Evolutionary conservation across 2,329 filamentous ascomycete species (phyloP), one percentile per base, ranked within the genome.

Genomic region (Diaporthe capsici): DNA sequence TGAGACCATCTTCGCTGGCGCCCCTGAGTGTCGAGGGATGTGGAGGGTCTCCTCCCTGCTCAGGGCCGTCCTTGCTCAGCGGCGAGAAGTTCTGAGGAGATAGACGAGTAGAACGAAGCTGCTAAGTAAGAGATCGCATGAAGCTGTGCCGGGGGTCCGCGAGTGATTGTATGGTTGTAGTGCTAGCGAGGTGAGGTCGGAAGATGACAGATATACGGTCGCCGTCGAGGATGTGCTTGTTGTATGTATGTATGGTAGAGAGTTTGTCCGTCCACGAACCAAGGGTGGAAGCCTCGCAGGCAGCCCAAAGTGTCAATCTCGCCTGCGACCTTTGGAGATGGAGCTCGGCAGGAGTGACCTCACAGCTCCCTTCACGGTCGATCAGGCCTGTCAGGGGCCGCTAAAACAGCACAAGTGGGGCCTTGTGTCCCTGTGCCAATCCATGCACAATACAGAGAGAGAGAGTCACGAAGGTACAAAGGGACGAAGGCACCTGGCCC

Each of bases 1-100:
- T 72, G 93, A 94, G 81, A 96, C 93, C 94, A 97, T 97, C 76
- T 79, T 84, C 79, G 60, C 44, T 25, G 53, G 31, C n/a, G 72
- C 34, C 25, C 61, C 37, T 42, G 28, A 44, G 28, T 75, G 70
- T 61, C 55, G 31, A 61, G 47, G 34, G 31, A 10, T 42, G 34
- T 37, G 31, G 49, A 49, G 15, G 20, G 12, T 39, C 8, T 55
- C 49, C 34, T 55, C 31, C 28, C 47, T 53, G 65, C 47, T 68
- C 47, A 68, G n/a, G 49, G 8, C 8, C 22, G 65, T 25, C 31
- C 17, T 47, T 34, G 17, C 9, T 37, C 37, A 8, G 44, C 15
- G 17, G 49, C n/a, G n/a, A 70, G 20, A 15, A 28, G 31, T 15
- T 58, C 10, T 37, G n/a, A 49, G 49, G 42, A 44, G 49, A 70